These are phyloP conservation scores for Tricholoma saponaceum DNA, from an alignment of 768 basidiomycete genomes.

Conservation along the genomic window DNA sequence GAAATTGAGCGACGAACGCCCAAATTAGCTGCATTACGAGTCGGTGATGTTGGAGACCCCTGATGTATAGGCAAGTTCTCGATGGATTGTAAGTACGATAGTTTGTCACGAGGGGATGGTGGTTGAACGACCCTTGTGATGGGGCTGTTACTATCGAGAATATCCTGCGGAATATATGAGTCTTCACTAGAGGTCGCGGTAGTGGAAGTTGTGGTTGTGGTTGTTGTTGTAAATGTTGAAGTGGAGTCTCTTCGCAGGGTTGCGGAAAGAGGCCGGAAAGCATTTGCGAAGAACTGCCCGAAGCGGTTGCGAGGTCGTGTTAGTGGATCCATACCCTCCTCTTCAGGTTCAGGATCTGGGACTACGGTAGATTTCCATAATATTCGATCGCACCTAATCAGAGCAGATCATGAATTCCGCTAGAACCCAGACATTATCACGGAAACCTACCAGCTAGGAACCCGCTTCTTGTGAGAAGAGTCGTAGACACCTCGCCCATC, in stretches of 20 bases:
- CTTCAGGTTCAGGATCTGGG: slow-evolving; percentile 39
- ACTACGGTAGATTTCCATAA: slow-evolving; percentile 73
- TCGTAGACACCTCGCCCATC: slow-evolving; percentile 68
- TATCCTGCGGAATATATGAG: slow-evolving; percentile 16
- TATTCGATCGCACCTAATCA: slow-evolving; percentile 77
- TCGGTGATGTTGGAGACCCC: neutral
- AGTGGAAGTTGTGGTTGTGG: no score
- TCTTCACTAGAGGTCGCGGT: slow-evolving; percentile 18
- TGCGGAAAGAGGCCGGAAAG: slow-evolving; percentile 43
- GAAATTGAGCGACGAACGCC: slow-evolving; percentile 1
- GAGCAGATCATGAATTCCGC: neutral
- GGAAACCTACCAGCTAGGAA: slow-evolving; percentile 71
- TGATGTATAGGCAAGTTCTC: neutral
- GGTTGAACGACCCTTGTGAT: neutral
- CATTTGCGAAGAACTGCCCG: slow-evolving; percentile 49
- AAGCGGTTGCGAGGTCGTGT: slow-evolving; percentile 42
- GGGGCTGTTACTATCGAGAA: neutral
- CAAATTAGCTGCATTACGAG: neutral
- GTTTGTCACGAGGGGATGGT: neutral
- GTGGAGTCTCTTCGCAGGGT: slow-evolving; percentile 35
- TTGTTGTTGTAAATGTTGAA: slow-evolving; percentile 24
- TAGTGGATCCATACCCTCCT: slow-evolving; percentile 20
- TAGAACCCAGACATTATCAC: neutral
- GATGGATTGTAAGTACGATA: neutral
- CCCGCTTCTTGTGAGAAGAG: slow-evolving; percentile 75